Base-by-base conservation (phyloP, 2,329 filamentous ascomycete genomes). In the Aureobasidium sp. region DNA sequence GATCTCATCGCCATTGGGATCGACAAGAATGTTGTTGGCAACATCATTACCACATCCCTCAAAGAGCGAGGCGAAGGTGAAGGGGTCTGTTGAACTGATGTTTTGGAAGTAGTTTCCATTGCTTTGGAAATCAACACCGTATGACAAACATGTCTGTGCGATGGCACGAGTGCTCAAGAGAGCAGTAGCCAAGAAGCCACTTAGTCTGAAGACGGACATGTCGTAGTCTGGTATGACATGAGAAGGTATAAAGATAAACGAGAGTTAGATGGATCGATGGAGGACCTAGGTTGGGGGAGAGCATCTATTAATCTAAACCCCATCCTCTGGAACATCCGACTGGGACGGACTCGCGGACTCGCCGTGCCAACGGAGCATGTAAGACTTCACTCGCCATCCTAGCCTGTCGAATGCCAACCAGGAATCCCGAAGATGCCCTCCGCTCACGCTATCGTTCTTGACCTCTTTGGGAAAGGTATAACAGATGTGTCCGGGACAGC, bases 71-170 rank as follows among this genome's bases (percentile, higher is more conserved):
- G 77, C 74, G 27, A 74, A 74, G 21, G 75, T 77, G 64, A 79
- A 80, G 5, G 66, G 66, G 2, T 76, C 75, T 3, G 67, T 68
- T 0, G 75, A 77, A 16, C 70, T 66, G 10, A 71, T 71, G 66
- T 79, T 78, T 66, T 79, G 77, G 67, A 78, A 80, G 68, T 78
- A 80, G 21, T 68, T 65, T 2, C 72, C 72, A 36, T 74, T 76
- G 64, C 75, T 72, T 49, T 76, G 67, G 60, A 77, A 80, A 64
- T 80, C 77, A 21, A 71, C 65, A 49, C 70, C 70, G 51, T 66
- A 72, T n/a, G 68, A 68, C 30, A 66, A 62, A 61, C 70, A 72
- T 21, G 59, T 58, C 41, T 58, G 61, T 10, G 54, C 59, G 16
- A 61, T 21, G 4, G 42, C 14, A 6, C 59, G 59, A 34, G 59